phyloP scores from a whole-genome alignment of 192 early-diverging fungal species.

The Backusella psychrophila region DNA sequence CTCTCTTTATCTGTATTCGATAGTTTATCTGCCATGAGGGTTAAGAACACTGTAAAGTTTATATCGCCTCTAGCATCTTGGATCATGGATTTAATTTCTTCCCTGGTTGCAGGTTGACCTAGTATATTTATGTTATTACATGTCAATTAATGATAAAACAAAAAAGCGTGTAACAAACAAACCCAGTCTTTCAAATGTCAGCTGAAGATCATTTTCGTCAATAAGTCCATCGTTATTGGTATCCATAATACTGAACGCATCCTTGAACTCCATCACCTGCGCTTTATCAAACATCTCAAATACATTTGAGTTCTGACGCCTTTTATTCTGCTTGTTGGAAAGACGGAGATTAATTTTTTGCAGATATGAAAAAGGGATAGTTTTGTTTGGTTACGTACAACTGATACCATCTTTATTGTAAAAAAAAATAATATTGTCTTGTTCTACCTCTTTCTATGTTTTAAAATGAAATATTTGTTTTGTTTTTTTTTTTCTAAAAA shows the following conservation, averaged over 20 bases:
- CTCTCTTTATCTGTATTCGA: constrained; percentile 87
- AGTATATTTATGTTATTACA: background rate
- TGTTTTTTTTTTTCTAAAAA: background rate
- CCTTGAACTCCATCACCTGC: constrained; percentile 95
- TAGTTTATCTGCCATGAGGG: constrained; percentile 92
- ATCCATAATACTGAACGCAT: constrained; percentile 95
- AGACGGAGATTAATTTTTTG: constrained; percentile 9
- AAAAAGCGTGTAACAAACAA: background rate
- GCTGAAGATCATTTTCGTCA: constrained; percentile 89
- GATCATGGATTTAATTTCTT: constrained; percentile 87
- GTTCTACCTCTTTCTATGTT: no score
- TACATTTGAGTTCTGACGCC: constrained; percentile 95
- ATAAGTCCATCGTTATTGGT: constrained; percentile 91
- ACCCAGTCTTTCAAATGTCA: constrained; percentile 81
- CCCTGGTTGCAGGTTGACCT: constrained; percentile 71
- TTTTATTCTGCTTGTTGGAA: constrained; percentile 66
- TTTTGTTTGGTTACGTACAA: constrained; percentile 2
- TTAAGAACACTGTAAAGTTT: constrained; percentile 98
- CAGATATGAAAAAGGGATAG: background rate
- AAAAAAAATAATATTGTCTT: no score
- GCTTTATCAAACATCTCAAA: constrained; percentile 97
- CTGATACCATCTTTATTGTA: background rate
- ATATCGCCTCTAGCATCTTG: constrained; percentile 80
- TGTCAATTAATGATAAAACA: background rate
- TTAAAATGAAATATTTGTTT: background rate